These are phyloP conservation scores for Gossypioides kirkii DNA, from an alignment of 345 rosid species.

Conservation along the genomic window DNA sequence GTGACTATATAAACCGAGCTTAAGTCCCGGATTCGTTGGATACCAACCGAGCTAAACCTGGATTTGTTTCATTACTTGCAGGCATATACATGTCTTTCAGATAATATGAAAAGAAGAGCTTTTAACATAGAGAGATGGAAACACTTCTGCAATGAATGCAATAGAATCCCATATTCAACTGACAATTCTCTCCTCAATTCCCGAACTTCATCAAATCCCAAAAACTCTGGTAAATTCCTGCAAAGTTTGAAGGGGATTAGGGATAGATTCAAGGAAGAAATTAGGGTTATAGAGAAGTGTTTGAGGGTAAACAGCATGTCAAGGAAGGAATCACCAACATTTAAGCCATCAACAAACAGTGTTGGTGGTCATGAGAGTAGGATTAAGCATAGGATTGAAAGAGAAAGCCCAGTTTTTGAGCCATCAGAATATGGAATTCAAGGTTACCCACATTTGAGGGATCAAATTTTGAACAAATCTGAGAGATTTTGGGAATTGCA, in stretches of 20 bases:
- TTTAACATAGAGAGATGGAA: slow-evolving; percentile 56
- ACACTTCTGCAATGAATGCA: slow-evolving; percentile 54
- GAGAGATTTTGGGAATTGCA: slow-evolving; percentile 23
- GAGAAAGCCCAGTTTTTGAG: slow-evolving; percentile 67
- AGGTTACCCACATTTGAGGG: slow-evolving; percentile 81
- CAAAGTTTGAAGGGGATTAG: slow-evolving; percentile 40
- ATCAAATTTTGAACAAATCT: slow-evolving; percentile 22
- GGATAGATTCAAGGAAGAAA: slow-evolving; percentile 73
- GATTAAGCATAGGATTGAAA: slow-evolving; percentile 15
- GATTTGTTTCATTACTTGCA: slow-evolving; percentile 21
- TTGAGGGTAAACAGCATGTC: slow-evolving; percentile 38
- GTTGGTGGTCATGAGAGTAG: background rate
- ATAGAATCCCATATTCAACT: slow-evolving; percentile 31
- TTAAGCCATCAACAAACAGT: slow-evolving; percentile 20
- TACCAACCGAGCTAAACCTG: too few relatives aligned
- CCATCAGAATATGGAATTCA: slow-evolving; percentile 48
- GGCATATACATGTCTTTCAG: slow-evolving; percentile 73
- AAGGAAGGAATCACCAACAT: slow-evolving; percentile 26
- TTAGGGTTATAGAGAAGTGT: slow-evolving; percentile 71
- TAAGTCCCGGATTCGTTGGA: too few relatives aligned
- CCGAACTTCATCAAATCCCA: slow-evolving; percentile 2
- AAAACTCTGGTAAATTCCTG: slow-evolving; percentile 13
- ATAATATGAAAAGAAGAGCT: slow-evolving; percentile 47
- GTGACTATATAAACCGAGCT: too few relatives aligned
- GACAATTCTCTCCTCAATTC: slow-evolving; percentile 4